These are phyloP conservation scores for Trametes cingulata DNA, from an alignment of 768 basidiomycete genomes.

Conservation along the genomic window DNA sequence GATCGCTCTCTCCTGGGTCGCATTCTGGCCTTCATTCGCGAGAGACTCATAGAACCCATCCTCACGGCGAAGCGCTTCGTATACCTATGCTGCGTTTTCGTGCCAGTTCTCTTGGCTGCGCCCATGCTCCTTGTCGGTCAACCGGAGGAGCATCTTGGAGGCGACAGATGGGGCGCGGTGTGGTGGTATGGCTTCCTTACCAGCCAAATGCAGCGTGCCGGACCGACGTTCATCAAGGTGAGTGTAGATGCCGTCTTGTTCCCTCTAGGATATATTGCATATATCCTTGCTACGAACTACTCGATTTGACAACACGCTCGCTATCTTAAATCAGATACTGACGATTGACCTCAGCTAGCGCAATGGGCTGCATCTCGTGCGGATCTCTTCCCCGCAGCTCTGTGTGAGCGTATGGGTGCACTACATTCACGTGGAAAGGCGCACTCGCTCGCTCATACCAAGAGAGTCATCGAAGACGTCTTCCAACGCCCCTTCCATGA, in stretches of 20 bases:
- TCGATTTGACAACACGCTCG: not conserved
- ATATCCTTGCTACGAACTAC: not conserved
- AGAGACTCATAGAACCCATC: conserved; percentile 80
- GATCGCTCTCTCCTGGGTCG: conserved; percentile 47
- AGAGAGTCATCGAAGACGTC: conserved; percentile 74
- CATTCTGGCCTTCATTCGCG: conserved; percentile 49
- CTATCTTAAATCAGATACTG: not conserved
- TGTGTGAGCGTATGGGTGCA: conserved; percentile 83
- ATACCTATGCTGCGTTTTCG: conserved; percentile 78
- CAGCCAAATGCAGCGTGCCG: conserved; percentile 87
- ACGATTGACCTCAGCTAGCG: conserved; percentile 62
- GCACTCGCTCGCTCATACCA: conserved; percentile 81
- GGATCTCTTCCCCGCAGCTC: conserved; percentile 85
- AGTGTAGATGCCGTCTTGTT: conserved; percentile 13
- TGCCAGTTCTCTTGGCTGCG: conserved; percentile 79
- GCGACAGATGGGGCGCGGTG: conserved; percentile 88
- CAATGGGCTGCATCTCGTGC: conserved; percentile 98
- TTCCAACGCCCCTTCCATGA: conserved; percentile 84
- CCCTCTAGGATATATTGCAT: not conserved
- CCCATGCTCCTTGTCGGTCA: conserved; percentile 81
- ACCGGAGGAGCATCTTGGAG: conserved; percentile 53
- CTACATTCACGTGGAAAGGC: conserved; percentile 87
- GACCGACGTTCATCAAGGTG: conserved; percentile 97
- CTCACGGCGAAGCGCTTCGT: conserved; percentile 82
- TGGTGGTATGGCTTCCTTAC: conserved; percentile 98